Percentiles rank a stretch among this genome's conserved stretches.
These are phyloP conservation scores for Trichoderma gracile DNA, from an alignment of 2,329 filamentous ascomycete species.

Conservation along the genomic window DNA sequence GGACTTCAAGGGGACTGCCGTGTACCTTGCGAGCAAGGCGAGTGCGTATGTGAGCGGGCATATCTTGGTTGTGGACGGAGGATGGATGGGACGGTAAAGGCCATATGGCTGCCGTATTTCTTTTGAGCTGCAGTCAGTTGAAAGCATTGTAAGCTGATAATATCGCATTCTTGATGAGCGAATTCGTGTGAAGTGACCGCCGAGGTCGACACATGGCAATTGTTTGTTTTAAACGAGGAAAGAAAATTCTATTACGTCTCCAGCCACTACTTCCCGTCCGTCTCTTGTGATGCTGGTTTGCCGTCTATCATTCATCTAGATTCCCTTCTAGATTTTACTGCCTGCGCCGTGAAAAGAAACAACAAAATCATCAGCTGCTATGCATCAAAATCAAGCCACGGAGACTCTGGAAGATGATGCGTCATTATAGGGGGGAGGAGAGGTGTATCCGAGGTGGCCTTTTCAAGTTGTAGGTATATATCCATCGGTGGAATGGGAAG, in stretches of 20 bases:
- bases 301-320: slow-evolving; percentile 17
- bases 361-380: slow-evolving; percentile 24
- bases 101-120: no score
- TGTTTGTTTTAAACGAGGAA: neutral
- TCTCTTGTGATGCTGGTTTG: slow-evolving; percentile 13
- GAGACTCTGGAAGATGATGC: slow-evolving; percentile 5
- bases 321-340: slow-evolving; percentile 24
- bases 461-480: neutral
- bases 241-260: slow-evolving; percentile 10
- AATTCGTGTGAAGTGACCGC: no score
- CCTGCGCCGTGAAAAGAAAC: slow-evolving; percentile 20
- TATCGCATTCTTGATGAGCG: no score
- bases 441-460: neutral
- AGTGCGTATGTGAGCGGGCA: slow-evolving; percentile 82
- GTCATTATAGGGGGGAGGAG: neutral
- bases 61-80: slow-evolving; percentile 80
- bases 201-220: neutral
- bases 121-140: no score
- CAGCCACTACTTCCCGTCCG: neutral
- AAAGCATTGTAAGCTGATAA: no score
- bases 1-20: slow-evolving; percentile 81
- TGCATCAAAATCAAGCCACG: slow-evolving; percentile 9
- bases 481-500: neutral
- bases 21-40: slow-evolving; percentile 75
- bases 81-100: slow-evolving; percentile 81